phyloP scores from a whole-genome alignment of 1,284 basidiomycete genomes.

The Boletus sp. region DNA sequence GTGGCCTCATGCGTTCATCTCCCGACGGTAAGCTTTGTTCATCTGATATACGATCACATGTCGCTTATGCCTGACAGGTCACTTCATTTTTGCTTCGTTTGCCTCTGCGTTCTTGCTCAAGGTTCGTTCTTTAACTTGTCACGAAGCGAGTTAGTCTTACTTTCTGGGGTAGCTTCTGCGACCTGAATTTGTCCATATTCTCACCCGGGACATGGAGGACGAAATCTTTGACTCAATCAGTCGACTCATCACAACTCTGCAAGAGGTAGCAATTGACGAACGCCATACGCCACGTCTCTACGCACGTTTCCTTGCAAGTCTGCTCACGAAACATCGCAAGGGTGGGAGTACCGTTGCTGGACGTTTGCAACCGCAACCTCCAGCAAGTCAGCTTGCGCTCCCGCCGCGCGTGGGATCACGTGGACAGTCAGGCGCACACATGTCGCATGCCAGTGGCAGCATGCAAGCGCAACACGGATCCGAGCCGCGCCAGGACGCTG shows the following conservation, averaged over 20 bases:
- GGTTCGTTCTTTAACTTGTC: constrained; percentile 44
- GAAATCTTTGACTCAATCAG: constrained; percentile 75
- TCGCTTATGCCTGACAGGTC: constrained; percentile 47
- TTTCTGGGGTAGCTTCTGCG: constrained; percentile 58
- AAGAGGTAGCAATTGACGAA: constrained; percentile 81
- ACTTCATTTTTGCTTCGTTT: constrained; percentile 85
- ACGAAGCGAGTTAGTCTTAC: neutral
- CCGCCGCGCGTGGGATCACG: constrained; percentile 15
- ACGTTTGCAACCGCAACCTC: constrained; percentile 31
- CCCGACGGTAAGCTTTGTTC: constrained; percentile 63
- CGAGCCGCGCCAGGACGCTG: constrained; percentile 15
- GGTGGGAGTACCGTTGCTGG: constrained; percentile 52
- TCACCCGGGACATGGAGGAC: constrained; percentile 59
- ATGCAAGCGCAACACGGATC: constrained; percentile 15
- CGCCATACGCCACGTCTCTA: constrained; percentile 81
- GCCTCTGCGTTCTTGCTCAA: constrained; percentile 85
- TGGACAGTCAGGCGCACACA: constrained; percentile 13
- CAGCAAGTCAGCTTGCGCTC: constrained; percentile 29
- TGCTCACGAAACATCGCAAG: constrained; percentile 67
- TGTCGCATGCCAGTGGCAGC: constrained; percentile 9
- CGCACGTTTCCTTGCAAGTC: constrained; percentile 73
- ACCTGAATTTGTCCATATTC: constrained; percentile 67
- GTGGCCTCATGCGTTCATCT: constrained; percentile 79
- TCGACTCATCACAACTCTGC: constrained; percentile 69
- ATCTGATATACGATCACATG: neutral